phyloP scores from a whole-genome alignment of 306 rosid species.

The Lotus japonicus region DNA sequence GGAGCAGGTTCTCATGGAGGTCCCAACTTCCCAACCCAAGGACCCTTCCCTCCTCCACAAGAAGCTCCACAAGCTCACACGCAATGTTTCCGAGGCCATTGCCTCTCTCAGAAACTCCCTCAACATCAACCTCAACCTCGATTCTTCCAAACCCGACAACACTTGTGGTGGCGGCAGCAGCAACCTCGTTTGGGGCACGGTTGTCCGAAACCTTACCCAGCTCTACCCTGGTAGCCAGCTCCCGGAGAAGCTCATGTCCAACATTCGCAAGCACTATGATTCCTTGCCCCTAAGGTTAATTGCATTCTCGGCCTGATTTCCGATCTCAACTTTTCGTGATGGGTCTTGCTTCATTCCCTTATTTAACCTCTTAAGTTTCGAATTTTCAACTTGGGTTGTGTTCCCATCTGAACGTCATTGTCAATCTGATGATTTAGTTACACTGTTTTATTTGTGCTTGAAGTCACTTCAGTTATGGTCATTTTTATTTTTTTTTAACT shows the following conservation, averaged over 20 bases:
- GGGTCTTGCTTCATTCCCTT: background rate
- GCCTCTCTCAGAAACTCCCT: conserved; percentile 67
- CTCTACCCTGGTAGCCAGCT: conserved; percentile 87
- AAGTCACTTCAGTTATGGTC: background rate
- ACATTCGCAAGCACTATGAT: conserved; percentile 81
- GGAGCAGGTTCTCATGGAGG: conserved; percentile 72
- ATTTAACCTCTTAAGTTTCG: background rate
- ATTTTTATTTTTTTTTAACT: too few species aligned
- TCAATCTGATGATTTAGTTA: background rate
- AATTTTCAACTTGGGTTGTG: background rate
- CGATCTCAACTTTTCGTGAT: background rate
- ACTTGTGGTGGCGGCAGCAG: conserved; percentile 35
- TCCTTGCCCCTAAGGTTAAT: conserved; percentile 65
- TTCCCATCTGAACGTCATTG: background rate
- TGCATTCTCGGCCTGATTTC: background rate
- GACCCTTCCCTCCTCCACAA: conserved; percentile 74
- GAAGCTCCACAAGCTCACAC: conserved; percentile 59
- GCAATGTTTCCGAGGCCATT: conserved; percentile 77
- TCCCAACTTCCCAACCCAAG: conserved; percentile 35
- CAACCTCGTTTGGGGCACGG: conserved; percentile 72
- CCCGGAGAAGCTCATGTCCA: conserved; percentile 84
- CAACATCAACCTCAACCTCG: conserved; percentile 32
- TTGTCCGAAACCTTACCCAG: conserved; percentile 70
- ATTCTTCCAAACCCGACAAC: conserved; percentile 38
- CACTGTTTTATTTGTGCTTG: background rate